Conservation (phyloP, 306 rosid species). For the Gleditsia sinensis region DNA sequence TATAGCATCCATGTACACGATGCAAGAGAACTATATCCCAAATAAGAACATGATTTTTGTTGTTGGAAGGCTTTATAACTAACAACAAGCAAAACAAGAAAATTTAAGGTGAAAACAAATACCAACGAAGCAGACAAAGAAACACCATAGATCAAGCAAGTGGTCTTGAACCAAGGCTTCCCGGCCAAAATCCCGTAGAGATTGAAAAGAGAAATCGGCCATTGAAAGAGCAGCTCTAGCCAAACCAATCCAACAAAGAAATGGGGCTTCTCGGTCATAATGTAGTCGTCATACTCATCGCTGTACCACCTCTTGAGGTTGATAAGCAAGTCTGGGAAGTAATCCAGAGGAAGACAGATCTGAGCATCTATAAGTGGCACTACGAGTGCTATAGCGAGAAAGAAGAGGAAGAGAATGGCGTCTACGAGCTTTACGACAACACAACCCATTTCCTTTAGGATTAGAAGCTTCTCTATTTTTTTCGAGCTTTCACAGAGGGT, state of each 20-base stretch:
- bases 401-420: constrained; percentile 41
- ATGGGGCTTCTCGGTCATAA: constrained; percentile 56
- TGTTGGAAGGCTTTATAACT: no score
- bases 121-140: constrained; percentile 70
- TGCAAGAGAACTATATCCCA: no score
- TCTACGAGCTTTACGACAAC: constrained; percentile 45
- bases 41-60: no score
- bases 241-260: constrained; percentile 74
- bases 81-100: background rate
- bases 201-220: constrained; percentile 67
- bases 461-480: background rate
- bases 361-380: constrained; percentile 50
- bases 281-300: constrained; percentile 56
- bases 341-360: constrained; percentile 42
- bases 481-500: background rate
- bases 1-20: no score
- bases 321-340: constrained; percentile 51
- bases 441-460: constrained; percentile 39
- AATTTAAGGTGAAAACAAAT: background rate
- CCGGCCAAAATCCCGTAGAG: constrained; percentile 56
- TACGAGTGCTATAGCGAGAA: constrained; percentile 30
- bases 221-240: constrained; percentile 76
- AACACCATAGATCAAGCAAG: constrained; percentile 80
- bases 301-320: constrained; percentile 52
- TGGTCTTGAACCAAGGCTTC: constrained; percentile 76